phyloP scores from a whole-genome alignment of 1,284 basidiomycete genomes.

The Phlebopus sp. region DNA sequence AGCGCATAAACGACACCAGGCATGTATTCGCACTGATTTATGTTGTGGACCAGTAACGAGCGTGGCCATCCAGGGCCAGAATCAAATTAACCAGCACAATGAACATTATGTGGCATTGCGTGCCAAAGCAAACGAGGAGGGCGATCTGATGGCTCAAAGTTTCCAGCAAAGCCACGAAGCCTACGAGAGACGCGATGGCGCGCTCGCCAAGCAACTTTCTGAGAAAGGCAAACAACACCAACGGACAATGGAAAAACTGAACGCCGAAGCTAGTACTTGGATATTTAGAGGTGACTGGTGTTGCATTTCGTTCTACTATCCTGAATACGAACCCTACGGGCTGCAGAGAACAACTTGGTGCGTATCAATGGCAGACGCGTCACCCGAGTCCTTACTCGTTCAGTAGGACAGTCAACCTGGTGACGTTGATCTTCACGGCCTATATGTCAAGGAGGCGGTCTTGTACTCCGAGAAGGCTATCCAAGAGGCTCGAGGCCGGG shows the following conservation, averaged over 20 bases:
- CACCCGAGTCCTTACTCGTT: not conserved
- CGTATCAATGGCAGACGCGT: not conserved
- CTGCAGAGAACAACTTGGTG: slow-evolving; percentile 79
- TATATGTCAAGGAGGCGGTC: slow-evolving; percentile 94
- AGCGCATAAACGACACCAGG: slow-evolving; percentile 16
- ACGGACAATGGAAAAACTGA: slow-evolving; percentile 75
- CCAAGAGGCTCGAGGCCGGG: slow-evolving; percentile 61
- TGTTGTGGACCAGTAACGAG: not conserved
- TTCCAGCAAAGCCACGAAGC: slow-evolving; percentile 70
- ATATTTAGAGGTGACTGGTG: slow-evolving; percentile 70
- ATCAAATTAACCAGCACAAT: slow-evolving; percentile 68
- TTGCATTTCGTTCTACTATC: not conserved
- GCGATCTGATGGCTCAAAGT: slow-evolving; percentile 67
- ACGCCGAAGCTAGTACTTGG: slow-evolving; percentile 86
- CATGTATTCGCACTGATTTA: slow-evolving; percentile 1
- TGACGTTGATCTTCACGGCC: slow-evolving; percentile 86
- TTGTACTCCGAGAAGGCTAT: slow-evolving; percentile 68
- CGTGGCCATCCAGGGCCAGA: slow-evolving; percentile 46
- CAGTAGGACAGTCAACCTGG: slow-evolving; percentile 63
- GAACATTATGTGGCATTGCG: slow-evolving; percentile 68
- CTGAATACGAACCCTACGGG: not conserved
- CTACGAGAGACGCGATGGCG: slow-evolving; percentile 72
- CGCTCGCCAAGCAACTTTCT: slow-evolving; percentile 79
- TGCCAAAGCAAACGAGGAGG: slow-evolving; percentile 70
- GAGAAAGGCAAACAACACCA: slow-evolving; percentile 84